Percentiles rank a stretch among this genome's conserved stretches.
phyloP scores from a whole-genome alignment of 2,329 filamentous ascomycete genomes.

The Diaporthe sp. region DNA sequence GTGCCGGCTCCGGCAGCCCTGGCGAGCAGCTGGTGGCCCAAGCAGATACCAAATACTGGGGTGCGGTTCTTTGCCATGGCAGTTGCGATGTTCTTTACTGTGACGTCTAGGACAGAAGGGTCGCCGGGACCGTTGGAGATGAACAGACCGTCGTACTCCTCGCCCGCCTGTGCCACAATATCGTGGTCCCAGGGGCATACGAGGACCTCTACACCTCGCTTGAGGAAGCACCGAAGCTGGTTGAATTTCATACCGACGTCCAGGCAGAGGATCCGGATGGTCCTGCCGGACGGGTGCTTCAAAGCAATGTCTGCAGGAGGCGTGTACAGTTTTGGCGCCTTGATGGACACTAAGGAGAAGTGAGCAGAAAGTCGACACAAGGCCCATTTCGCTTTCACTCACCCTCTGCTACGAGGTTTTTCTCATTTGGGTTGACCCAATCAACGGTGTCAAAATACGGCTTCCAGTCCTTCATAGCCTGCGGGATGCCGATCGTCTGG shows the following conservation, averaged over 20 bases:
- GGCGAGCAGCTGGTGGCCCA: slow-evolving; percentile 93
- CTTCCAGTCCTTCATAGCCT: slow-evolving; percentile 53
- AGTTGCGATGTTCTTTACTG: slow-evolving; percentile 81
- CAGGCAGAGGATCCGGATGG: slow-evolving; percentile 88
- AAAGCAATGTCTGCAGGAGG: slow-evolving; percentile 77
- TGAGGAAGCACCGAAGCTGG: slow-evolving; percentile 92
- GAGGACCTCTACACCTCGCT: slow-evolving; percentile 90
- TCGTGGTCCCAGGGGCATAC: slow-evolving; percentile 98
- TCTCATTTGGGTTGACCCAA: slow-evolving; percentile 92
- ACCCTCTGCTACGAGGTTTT: slow-evolving; percentile 96
- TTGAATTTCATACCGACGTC: slow-evolving; percentile 99
- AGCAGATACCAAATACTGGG: slow-evolving; percentile 95
- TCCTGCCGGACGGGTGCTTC: slow-evolving; percentile 88
- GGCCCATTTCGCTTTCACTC: slow-evolving; percentile 53
- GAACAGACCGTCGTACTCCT: slow-evolving; percentile 95
- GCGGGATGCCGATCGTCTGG: slow-evolving; percentile 46
- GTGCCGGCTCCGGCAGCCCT: slow-evolving; percentile 88
- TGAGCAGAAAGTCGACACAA: slow-evolving; percentile 49
- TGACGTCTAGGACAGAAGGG: slow-evolving; percentile 83
- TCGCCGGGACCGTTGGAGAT: slow-evolving; percentile 98
- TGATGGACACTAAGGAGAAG: slow-evolving; percentile 80
- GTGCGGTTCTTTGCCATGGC: slow-evolving; percentile 83
- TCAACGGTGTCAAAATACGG: slow-evolving; percentile 81
- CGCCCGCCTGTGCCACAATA: slow-evolving; percentile 79
- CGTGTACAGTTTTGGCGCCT: slow-evolving; percentile 85